Conservation (phyloP, 2,329 filamentous ascomycete species). For the Claviceps sp. region DNA sequence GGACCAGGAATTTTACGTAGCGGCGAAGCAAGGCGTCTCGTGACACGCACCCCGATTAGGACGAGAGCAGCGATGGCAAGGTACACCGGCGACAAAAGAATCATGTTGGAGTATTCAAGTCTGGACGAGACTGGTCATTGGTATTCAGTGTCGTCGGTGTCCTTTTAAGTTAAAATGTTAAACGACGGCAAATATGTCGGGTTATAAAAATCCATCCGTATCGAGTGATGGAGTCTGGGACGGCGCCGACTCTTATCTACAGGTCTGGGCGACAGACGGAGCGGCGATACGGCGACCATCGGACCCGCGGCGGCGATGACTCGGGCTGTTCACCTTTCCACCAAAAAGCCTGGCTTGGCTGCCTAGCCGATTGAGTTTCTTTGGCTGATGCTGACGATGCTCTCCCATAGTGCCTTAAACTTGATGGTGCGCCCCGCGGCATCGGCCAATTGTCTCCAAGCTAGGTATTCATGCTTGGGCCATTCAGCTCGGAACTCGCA, state of each 20-base stretch:
- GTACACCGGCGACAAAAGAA: conserved; percentile 17
- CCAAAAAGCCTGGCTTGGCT: neutral
- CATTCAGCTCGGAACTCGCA: neutral
- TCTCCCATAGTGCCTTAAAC: neutral
- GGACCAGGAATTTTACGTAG: conserved; percentile 35
- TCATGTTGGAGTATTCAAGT: conserved; percentile 4
- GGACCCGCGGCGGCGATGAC: neutral
- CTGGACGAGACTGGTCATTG: neutral
- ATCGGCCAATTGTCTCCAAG: neutral
- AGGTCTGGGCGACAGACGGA: neutral
- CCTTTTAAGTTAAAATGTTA: neutral
- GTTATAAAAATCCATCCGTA: neutral
- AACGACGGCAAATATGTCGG: neutral
- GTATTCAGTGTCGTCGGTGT: neutral
- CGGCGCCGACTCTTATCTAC: neutral
- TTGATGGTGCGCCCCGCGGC: neutral
- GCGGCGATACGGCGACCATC: neutral
- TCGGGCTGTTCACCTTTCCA: conserved; percentile 1
- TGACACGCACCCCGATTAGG: conserved; percentile 13
- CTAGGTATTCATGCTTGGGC: too few relatives aligned
- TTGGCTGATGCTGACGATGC: neutral
- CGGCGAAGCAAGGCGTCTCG: conserved; percentile 19
- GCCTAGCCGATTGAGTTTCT: neutral
- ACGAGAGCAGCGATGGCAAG: conserved; percentile 13
- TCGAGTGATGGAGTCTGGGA: neutral